Base-by-base conservation (phyloP, 1,139 yeast genomes). In the Meyerozyma carpophila region DNA sequence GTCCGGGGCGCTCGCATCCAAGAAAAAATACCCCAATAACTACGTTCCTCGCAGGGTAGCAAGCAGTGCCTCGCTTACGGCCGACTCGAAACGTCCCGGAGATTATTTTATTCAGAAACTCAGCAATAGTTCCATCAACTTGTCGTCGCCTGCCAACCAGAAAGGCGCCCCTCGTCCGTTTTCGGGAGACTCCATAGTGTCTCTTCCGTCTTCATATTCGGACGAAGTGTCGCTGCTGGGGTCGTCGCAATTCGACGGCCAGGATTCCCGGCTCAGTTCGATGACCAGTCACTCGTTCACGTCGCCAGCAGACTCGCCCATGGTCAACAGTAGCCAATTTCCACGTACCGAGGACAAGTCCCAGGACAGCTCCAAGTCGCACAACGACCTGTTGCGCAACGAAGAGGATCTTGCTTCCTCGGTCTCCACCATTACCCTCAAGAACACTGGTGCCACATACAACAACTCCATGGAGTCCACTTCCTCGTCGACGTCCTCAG, bases 81-180 rank as follows among this genome's bases (percentile, higher is more conserved):
- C 57, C 3, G 70, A 62, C 27, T 49, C 44, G 18, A 70, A 69
- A 47, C 53, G 77, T 37, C 77, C 77, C 1, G 70, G 76, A 34
- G 76, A 71, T 50, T 70, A 69, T 51, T 72, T 62, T 48, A 62
- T 69, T 37, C 65, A 64, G 42, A 68, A 66, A 46, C 50, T 70
- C 39, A 58, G 54, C 41, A 48, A 42, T 37, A 45, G 48, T 41
- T 31, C 47, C n/a, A 25, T 46, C 6, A 43, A 42, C 43, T 45
- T 49, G 45, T 37, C 48, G 20, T 29, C 42, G 13, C 4, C 38
- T 32, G 8, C 36, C 32, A 13, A 41, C 40, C 27, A 32, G 41
- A 5, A 31, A 34, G 14, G 47, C 26, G 38, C 24, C 29, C 4
- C 41, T 27, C 51, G 69, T 34, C 73, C 75, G 1, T 49, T 54